Base-by-base conservation (phyloP, 164 flowering plant genomes). In the Vitis amurensis region DNA sequence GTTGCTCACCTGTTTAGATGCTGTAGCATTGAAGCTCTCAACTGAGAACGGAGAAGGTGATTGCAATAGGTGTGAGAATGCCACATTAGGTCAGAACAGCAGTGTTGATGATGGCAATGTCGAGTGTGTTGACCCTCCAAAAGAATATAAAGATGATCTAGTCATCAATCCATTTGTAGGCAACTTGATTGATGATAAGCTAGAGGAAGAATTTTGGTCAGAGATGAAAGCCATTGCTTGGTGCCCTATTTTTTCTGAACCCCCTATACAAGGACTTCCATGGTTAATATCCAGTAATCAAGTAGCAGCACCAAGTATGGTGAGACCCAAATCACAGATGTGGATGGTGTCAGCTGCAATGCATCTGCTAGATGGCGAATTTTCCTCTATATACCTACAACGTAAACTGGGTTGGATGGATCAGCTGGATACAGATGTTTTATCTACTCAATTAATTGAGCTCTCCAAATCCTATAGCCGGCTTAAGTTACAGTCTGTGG, bases 271-370 rank as follows among this genome's bases (percentile, higher is more conserved):
- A 70, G 95, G 88, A 63, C 83, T 94, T 65, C 99, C 99, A 30
- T 90, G 99, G 97, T 73, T 85, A 50, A 71, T 62, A 62, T 71
- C 88, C 55, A 66, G 66, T 72, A 53, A 67, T 71, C 79, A 69
- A 67, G 86, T 94, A 6, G 91, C 96, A 62, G 74, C 89, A 50
- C 99, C 99, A 55, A 65, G 59, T 71, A 70, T 15, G 62, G 88
- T 89, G 66, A 83, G 97, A 69, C 97, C 97, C 19, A 80, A 84
- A 69, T 87, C 94, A 67, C 98, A 94, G 68, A 90, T 91, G 91
- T 88, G 90, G 93, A 67, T 83, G 81, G 90, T 88, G 50, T 94
- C 99, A 10, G 83, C 85, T 60, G 71, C 70, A 49, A 85, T 91
- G 89, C 83, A 86, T 70, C 77, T 94, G 72, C 72, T 94, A 76